Conservation (phyloP, 495 filamentous ascomycete species). For the Aspergillus ostianus region DNA sequence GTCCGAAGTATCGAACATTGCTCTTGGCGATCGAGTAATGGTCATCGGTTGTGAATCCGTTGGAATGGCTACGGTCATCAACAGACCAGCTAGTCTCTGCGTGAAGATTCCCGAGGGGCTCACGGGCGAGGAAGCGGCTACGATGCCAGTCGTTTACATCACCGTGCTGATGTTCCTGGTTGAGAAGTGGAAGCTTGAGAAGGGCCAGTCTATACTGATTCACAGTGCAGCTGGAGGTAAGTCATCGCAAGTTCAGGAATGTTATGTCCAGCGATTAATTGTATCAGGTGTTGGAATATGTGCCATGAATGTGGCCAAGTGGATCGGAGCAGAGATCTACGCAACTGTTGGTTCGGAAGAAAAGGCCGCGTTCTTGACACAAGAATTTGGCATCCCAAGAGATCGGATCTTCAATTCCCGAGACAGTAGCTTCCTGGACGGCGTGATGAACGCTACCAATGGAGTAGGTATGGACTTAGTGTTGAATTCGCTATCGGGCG, state of each 20-base stretch:
- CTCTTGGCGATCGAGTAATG: conserved; percentile 35
- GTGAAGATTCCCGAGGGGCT: conserved; percentile 24
- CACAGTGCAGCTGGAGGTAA: conserved; percentile 28
- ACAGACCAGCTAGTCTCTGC: conserved; percentile 3
- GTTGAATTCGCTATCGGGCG: conserved; percentile 49
- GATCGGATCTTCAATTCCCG: conserved; percentile 53
- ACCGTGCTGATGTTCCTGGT: conserved; percentile 38
- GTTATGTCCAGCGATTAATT: background rate
- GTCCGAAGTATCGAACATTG: conserved; percentile 26
- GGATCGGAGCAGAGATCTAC: conserved; percentile 31
- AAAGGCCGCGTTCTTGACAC: conserved; percentile 36
- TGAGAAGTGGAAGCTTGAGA: conserved; percentile 15
- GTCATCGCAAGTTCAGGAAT: too few species aligned
- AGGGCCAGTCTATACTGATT: conserved; percentile 22
- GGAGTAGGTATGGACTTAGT: conserved; percentile 52
- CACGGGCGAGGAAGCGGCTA: conserved; percentile 29
- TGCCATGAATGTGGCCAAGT: conserved; percentile 17
- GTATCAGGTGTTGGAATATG: conserved; percentile 16
- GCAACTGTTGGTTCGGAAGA: conserved; percentile 44
- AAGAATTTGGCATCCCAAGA: conserved; percentile 32
- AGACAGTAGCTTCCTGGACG: conserved; percentile 41
- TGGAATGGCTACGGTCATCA: background rate
- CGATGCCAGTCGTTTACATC: conserved; percentile 37
- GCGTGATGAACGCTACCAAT: conserved; percentile 46
- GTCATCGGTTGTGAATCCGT: background rate